Conservation (phyloP, 768 basidiomycete species). For the Astraeus odoratus region DNA sequence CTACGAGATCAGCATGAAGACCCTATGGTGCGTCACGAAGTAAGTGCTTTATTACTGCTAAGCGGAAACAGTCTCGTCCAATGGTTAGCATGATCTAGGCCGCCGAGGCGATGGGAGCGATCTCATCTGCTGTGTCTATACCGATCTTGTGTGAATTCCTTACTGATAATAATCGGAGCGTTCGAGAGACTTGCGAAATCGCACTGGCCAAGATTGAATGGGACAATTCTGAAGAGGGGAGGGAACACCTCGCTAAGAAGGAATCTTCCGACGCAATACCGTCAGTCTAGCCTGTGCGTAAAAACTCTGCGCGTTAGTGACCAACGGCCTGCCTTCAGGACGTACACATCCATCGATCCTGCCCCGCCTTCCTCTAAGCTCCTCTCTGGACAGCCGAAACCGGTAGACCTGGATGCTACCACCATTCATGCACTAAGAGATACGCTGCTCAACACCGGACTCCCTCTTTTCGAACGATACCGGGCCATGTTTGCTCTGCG, state of each 20-base stretch:
- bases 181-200: slow-evolving; percentile 96
- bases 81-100: slow-evolving; percentile 44
- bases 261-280: slow-evolving; percentile 28
- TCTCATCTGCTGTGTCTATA: slow-evolving; percentile 61
- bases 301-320: not conserved
- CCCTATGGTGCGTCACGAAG: slow-evolving; percentile 98
- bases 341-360: slow-evolving; percentile 83
- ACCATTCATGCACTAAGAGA: slow-evolving; percentile 49
- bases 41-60: slow-evolving; percentile 26
- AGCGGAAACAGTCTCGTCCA: slow-evolving; percentile 4
- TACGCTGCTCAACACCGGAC: slow-evolving; percentile 55
- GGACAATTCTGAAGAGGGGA: slow-evolving; percentile 76
- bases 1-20: slow-evolving; percentile 67
- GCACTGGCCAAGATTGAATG: slow-evolving; percentile 93
- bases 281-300: slow-evolving; percentile 22
- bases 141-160: slow-evolving; percentile 67
- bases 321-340: slow-evolving; percentile 30
- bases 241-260: slow-evolving; percentile 32
- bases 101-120: slow-evolving; percentile 98
- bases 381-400: slow-evolving; percentile 45
- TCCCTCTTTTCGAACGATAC: slow-evolving; percentile 87
- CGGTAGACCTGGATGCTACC: slow-evolving; percentile 40
- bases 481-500: slow-evolving; percentile 97
- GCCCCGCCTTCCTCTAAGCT: slow-evolving; percentile 73
- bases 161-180: slow-evolving; percentile 61